Evolutionary conservation across 2,329 filamentous ascomycete genomes (phyloP), one percentile per base, ranked within the genome.

Genomic region (Ascochyta lentis): DNA sequence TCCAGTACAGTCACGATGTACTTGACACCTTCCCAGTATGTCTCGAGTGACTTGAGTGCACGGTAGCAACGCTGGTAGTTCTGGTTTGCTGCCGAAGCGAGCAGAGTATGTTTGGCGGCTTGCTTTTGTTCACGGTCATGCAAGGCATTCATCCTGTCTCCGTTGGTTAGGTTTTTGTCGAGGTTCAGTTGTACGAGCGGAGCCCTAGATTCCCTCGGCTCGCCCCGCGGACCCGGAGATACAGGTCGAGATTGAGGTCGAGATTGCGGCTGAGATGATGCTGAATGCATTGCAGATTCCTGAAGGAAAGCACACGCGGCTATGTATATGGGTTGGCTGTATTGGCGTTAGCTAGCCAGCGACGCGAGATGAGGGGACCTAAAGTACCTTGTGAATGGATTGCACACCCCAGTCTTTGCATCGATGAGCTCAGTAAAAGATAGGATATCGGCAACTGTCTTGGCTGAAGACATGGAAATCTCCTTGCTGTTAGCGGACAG

Each of bases 51-150:
- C 64, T 93, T 87, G 10, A 96, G 76, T 0, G 91, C 91, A 69
- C 92, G 91, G 72, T 95, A 94, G 71, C 92, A 96, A 8, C 88
- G 83, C 69, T 94, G 90, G 64, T 96, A 96, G 65, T 96, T 94
- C 67, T 94, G 89, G 62, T 88, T 93, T 0, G 92, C 91, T 1
- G 90, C 90, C 0, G 90, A 90, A 0, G 91, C 91, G 1, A 96
- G 81, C 2, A 96, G 77, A 0, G 89, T 88, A 67, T 96, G 91
- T 63, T 90, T 90, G 0, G 81, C 78, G 1, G 84, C 80, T 12
- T 77, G 71, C 39, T 77, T 76, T 27, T 80, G 81, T 6, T 76
- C 70, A 7, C 60, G 56, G 7, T 73, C 69, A 12, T 60, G 60
- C 33, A 58, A 27, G 33, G 53, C 54, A 24, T 40, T 61, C 15